phyloP scores from a whole-genome alignment of 192 early-diverging fungal genomes.

The Linnemannia schmuckeri region DNA sequence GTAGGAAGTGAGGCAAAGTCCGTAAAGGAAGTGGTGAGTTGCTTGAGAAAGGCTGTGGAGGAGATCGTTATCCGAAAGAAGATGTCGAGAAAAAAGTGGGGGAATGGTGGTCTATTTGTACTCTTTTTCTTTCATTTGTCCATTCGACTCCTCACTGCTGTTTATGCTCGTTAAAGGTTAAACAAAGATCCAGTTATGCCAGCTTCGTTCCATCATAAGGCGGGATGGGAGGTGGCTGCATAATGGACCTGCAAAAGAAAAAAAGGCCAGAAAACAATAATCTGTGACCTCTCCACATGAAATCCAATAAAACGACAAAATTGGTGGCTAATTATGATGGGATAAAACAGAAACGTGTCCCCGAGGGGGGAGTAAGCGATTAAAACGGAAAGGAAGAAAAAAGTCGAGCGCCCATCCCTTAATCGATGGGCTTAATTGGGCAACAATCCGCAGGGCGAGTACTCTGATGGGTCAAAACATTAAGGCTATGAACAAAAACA shows the following conservation, averaged over 20 bases:
- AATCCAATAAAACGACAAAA: not conserved
- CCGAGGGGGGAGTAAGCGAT: not conserved
- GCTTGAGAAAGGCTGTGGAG: not conserved
- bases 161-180: not conserved
- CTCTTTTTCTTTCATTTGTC: not conserved
- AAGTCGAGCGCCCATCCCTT: not conserved
- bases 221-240: not conserved
- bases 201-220: not conserved
- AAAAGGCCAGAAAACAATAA: not conserved
- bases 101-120: constrained; percentile 16
- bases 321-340: not conserved
- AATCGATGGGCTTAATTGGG: not conserved
- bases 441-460: not conserved
- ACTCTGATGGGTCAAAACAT: not conserved
- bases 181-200: not conserved
- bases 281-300: not conserved
- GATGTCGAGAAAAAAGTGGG: not conserved
- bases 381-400: not conserved
- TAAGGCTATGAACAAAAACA: not conserved
- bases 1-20: not conserved
- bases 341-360: not conserved
- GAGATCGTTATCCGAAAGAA: not conserved
- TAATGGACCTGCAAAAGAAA: not conserved
- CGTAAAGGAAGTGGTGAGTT: constrained; percentile 21
- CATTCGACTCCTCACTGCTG: not conserved